A percentile compares a stretch with the other conserved stretches of the same genome.
These are phyloP conservation scores for Kernera saxatilis DNA, from an alignment of 345 rosid species.

Conservation along the genomic window DNA sequence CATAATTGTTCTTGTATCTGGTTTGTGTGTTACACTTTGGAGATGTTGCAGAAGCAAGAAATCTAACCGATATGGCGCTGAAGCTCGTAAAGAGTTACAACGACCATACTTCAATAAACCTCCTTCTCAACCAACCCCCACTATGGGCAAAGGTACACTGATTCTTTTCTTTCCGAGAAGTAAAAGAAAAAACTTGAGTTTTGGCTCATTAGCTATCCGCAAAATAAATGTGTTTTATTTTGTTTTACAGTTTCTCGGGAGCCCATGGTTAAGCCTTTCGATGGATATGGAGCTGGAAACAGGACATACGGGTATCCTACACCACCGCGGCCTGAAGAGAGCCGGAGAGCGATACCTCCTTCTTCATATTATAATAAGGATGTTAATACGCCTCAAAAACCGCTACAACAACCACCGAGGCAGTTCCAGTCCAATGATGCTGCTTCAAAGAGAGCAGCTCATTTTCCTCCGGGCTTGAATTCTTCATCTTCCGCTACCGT, in stretches of 20 bases:
- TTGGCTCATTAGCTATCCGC: neutral
- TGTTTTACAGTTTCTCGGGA: conserved; percentile 42
- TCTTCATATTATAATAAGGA: conserved; percentile 30
- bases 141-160: conserved; percentile 45
- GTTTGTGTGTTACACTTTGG: conserved; percentile 42
- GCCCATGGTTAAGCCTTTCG: conserved; percentile 35
- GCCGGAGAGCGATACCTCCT: conserved; percentile 28
- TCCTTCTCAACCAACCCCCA: conserved; percentile 24
- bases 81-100: conserved; percentile 24
- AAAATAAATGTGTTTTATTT: neutral
- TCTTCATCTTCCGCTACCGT: conserved; percentile 36
- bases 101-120: conserved; percentile 35
- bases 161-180: neutral
- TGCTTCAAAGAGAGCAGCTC: conserved; percentile 36
- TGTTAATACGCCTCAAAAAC: conserved; percentile 29
- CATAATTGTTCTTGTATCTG: conserved; percentile 35
- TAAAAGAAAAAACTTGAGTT: neutral
- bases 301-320: conserved; percentile 29
- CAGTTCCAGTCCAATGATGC: conserved; percentile 33
- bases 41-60: conserved; percentile 42
- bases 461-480: conserved; percentile 35
- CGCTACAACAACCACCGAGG: conserved; percentile 44
- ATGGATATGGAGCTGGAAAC: conserved; percentile 38
- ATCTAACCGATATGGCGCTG: conserved; percentile 24
- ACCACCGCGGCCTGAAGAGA: conserved; percentile 35